These are phyloP conservation scores for Wallacemonas sp. DNA, from an alignment of 208 protist genomes.

Conservation along the genomic window DNA sequence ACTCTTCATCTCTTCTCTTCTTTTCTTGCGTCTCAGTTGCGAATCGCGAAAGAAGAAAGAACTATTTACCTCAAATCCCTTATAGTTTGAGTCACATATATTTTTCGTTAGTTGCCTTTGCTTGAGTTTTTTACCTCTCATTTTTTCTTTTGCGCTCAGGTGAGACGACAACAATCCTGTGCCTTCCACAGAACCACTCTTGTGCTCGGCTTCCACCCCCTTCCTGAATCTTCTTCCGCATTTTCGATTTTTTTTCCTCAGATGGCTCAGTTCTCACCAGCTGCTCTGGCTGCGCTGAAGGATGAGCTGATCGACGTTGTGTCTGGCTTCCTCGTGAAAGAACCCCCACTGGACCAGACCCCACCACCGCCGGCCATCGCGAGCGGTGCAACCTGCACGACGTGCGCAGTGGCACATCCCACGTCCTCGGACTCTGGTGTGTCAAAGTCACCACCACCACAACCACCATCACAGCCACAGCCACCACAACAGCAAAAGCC, in stretches of 20 bases:
- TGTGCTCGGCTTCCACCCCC: too few relatives aligned
- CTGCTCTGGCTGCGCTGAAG: constrained; percentile 42
- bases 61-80: too few relatives aligned
- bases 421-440: too few relatives aligned
- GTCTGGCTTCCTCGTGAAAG: constrained; percentile 76
- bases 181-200: too few relatives aligned
- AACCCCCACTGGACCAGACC: constrained; percentile 52
- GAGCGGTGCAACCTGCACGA: not conserved
- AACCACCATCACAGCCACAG: too few relatives aligned
- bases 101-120: not conserved
- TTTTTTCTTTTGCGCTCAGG: constrained; percentile 13
- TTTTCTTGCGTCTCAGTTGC: not conserved
- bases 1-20: not conserved
- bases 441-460: too few relatives aligned
- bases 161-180: too few relatives aligned
- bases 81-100: not conserved
- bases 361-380: not conserved
- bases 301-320: constrained; percentile 78
- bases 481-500: too few relatives aligned
- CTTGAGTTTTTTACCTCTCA: not conserved
- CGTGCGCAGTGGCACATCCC: not conserved
- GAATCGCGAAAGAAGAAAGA: too few relatives aligned
- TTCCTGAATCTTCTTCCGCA: too few relatives aligned
- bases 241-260: not conserved
- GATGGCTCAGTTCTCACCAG: not conserved